A percentile compares a stretch with the other conserved stretches of the same genome.
These are phyloP conservation scores for Lodderomyces orthopsilosis DNA, from an alignment of 1,139 yeast species.

Conservation along the genomic window DNA sequence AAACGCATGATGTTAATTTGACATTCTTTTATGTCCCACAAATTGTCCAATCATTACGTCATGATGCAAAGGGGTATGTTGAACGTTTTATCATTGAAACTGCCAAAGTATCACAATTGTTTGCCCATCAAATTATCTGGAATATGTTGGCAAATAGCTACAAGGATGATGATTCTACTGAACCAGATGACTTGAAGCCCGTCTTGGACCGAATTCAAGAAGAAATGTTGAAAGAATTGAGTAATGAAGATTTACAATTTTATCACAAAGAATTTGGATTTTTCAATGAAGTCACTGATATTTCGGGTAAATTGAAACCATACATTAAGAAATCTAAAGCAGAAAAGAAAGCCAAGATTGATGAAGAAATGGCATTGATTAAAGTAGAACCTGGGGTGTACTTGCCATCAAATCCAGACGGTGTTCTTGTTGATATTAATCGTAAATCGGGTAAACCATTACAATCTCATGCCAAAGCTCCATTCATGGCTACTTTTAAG, in stretches of 20 bases:
- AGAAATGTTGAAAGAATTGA: slow-evolving; percentile 64
- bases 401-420: slow-evolving; percentile 95
- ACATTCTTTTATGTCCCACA: slow-evolving; percentile 98
- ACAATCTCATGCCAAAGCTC: slow-evolving; percentile 98
- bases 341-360: slow-evolving; percentile 93
- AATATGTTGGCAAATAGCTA: slow-evolving; percentile 92
- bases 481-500: slow-evolving; percentile 94
- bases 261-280: slow-evolving; percentile 85
- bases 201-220: slow-evolving; percentile 69
- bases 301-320: slow-evolving; percentile 93
- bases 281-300: slow-evolving; percentile 87
- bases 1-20: slow-evolving; percentile 79
- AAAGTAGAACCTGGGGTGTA: slow-evolving; percentile 81
- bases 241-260: slow-evolving; percentile 57
- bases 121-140: slow-evolving; percentile 98
- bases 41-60: slow-evolving; percentile 87
- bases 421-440: slow-evolving; percentile 86
- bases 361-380: slow-evolving; percentile 88
- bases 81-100: slow-evolving; percentile 88
- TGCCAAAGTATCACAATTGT: slow-evolving; percentile 83
- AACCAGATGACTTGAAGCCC: slow-evolving; percentile 84
- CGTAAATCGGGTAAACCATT: slow-evolving; percentile 92
- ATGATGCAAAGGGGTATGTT: slow-evolving; percentile 80
- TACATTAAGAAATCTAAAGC: slow-evolving; percentile 91
- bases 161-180: slow-evolving; percentile 79